These are phyloP conservation scores for Cerioporus squamosus DNA, from an alignment of 1,284 basidiomycete species.

Conservation along the genomic window DNA sequence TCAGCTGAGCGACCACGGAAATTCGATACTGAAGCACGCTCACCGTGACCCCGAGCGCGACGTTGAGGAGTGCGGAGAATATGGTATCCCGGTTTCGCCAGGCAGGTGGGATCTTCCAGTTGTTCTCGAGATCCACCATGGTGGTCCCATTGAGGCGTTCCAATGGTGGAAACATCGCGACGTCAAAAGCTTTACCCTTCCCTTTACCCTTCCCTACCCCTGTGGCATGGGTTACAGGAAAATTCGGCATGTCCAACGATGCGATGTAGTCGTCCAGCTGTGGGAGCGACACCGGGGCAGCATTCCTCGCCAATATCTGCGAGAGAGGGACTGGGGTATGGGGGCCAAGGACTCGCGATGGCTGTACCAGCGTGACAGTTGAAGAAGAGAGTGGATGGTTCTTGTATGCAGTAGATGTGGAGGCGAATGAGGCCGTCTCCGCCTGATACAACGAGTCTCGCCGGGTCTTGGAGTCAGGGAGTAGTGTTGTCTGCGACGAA, in stretches of 20 bases:
- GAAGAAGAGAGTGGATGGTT: conserved; percentile 8
- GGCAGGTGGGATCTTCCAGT: conserved; percentile 47
- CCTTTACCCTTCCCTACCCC: conserved; percentile 28
- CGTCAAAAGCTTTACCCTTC: conserved; percentile 24
- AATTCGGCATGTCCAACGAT: conserved; percentile 46
- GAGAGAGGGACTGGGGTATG: conserved; percentile 61
- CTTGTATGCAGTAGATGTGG: conserved; percentile 1
- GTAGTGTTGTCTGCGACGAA: conserved; percentile 1
- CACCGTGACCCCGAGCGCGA: conserved; percentile 57
- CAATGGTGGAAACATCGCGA: conserved; percentile 64
- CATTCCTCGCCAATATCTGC: conserved; percentile 56
- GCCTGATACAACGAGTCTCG: background rate
- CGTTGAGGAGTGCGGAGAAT: conserved; percentile 45
- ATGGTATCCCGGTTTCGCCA: conserved; percentile 62
- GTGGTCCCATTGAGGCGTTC: conserved; percentile 53
- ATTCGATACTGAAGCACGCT: conserved; percentile 19
- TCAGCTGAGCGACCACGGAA: background rate
- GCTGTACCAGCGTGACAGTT: conserved; percentile 15
- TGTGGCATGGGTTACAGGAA: conserved; percentile 27
- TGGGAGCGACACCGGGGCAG: conserved; percentile 61
- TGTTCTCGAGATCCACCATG: conserved; percentile 63
- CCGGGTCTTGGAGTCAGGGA: background rate
- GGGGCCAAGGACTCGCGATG: conserved; percentile 1
- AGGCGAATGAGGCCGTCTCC: background rate
- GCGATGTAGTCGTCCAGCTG: conserved; percentile 61